phyloP scores from a whole-genome alignment of 2,329 filamentous ascomycete species.

The Sporothrix phasma region DNA sequence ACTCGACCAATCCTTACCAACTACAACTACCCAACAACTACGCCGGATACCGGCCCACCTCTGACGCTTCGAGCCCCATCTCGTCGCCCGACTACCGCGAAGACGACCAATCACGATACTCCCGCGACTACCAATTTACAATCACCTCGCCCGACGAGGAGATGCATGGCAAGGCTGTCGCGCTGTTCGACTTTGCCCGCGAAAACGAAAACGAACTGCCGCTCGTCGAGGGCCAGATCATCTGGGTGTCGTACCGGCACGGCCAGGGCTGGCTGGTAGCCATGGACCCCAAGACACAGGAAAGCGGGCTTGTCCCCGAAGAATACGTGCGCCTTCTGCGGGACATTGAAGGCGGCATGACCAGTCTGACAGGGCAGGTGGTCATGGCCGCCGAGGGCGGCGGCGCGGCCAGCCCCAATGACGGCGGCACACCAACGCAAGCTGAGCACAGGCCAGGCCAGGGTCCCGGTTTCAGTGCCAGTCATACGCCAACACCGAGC shows the following conservation, averaged over 20 bases:
- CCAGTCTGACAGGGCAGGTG: constrained; percentile 53
- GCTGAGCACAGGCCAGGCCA: constrained; percentile 37
- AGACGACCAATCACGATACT: constrained; percentile 70
- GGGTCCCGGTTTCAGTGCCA: constrained; percentile 23
- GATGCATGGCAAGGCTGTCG: constrained; percentile 93
- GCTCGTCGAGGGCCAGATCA: constrained; percentile 86
- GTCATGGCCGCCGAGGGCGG: constrained; percentile 37
- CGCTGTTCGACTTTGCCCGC: constrained; percentile 85
- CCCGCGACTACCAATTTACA: constrained; percentile 86
- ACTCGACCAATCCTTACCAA: constrained; percentile 42
- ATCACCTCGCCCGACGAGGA: constrained; percentile 94
- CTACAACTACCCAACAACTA: constrained; percentile 37
- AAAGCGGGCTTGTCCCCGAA: constrained; percentile 91
- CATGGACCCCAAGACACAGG: constrained; percentile 86
- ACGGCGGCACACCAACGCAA: constrained; percentile 52
- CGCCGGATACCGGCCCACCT: constrained; percentile 41
- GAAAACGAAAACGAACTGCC: constrained; percentile 96
- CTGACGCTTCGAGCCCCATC: constrained; percentile 47
- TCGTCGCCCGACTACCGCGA: constrained; percentile 49
- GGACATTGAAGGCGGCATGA: constrained; percentile 86
- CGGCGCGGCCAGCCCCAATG: constrained; percentile 41
- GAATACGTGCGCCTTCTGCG: constrained; percentile 88
- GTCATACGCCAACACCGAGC: constrained; percentile 38
- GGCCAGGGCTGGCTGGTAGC: constrained; percentile 97
- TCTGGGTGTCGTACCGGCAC: constrained; percentile 91